These are phyloP conservation scores for Colletotrichum godetiae DNA, from an alignment of 2,329 filamentous ascomycete genomes.

Conservation along the genomic window DNA sequence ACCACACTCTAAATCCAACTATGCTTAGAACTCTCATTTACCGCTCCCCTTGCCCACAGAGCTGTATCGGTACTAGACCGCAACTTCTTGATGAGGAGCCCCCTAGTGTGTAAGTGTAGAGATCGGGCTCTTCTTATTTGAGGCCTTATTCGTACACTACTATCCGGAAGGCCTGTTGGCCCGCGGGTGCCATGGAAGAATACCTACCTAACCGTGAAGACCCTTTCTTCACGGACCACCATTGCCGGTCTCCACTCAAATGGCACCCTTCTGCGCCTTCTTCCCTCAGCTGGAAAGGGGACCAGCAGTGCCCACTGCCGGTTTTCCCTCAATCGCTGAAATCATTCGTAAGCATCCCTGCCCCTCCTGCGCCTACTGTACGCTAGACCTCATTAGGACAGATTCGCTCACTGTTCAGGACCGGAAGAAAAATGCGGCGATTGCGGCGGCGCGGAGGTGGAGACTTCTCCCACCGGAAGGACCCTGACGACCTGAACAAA, in stretches of 20 bases:
- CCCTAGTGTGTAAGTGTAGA: background rate
- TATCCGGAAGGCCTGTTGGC: background rate
- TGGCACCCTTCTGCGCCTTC: constrained; percentile 24
- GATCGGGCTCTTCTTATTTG: no score
- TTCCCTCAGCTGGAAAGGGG: constrained; percentile 18
- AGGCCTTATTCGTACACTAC: no score
- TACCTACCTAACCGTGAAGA: background rate
- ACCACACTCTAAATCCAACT: background rate
- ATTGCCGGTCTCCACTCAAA: background rate
- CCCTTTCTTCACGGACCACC: background rate
- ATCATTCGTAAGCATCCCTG: background rate
- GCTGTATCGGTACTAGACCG: background rate
- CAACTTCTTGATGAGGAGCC: background rate
- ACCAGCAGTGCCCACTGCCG: no score
- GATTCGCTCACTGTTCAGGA: background rate
- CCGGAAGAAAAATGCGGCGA: background rate
- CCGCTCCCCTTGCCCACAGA: background rate
- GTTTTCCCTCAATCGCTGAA: background rate
- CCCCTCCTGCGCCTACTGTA: constrained; percentile 2
- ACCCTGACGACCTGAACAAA: constrained; percentile 21
- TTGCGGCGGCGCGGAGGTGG: background rate
- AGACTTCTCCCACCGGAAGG: background rate
- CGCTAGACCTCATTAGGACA: background rate
- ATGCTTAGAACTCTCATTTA: constrained; percentile 1
- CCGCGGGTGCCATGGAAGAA: background rate